Percentiles rank a stretch among this genome's conserved stretches.
Evolutionary conservation across 495 filamentous ascomycete species (phyloP).

Genomic region (Neurospora sp.): DNA sequence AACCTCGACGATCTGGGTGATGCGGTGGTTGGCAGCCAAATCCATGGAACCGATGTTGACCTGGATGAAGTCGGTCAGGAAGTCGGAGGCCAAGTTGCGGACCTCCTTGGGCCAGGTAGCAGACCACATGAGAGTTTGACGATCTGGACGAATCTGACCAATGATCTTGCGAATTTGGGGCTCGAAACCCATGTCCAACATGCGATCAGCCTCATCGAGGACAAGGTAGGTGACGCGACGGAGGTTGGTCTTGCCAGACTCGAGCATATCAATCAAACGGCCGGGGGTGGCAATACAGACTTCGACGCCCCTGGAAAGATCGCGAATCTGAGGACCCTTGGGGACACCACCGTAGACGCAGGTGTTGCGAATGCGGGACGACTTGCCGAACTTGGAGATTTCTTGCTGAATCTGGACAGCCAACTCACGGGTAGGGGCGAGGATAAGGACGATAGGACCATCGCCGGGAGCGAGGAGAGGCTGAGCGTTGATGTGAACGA

Average conservation of each 20-base stretch:
- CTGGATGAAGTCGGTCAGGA: constrained; percentile 93
- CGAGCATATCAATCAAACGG: constrained; percentile 96
- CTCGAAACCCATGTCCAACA: constrained; percentile 90
- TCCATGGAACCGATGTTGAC: constrained; percentile 98
- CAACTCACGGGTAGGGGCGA: constrained; percentile 93
- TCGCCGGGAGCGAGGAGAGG: constrained; percentile 94
- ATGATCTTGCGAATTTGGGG: constrained; percentile 92
- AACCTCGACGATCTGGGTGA: constrained; percentile 94
- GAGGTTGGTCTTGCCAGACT: constrained; percentile 94
- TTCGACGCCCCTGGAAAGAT: constrained; percentile 78
- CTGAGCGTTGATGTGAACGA: constrained; percentile 99
- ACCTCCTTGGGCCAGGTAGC: constrained; percentile 99
- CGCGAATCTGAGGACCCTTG: constrained; percentile 90
- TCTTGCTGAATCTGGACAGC: constrained; percentile 97
- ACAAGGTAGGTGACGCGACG: constrained; percentile 94
- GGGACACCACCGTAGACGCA: constrained; percentile 99
- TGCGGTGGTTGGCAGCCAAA: constrained; percentile 94
- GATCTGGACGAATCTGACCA: constrained; percentile 91
- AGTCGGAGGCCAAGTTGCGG: constrained; percentile 87
- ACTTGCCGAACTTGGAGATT: constrained; percentile 94
- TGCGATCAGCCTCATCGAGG: constrained; percentile 81
- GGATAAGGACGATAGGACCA: constrained; percentile 89
- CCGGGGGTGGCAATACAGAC: constrained; percentile 94
- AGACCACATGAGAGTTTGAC: constrained; percentile 99
- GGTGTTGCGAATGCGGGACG: constrained; percentile 95